Conservation (phyloP, 1,284 basidiomycete species). For the Ganoderma multipileum region DNA sequence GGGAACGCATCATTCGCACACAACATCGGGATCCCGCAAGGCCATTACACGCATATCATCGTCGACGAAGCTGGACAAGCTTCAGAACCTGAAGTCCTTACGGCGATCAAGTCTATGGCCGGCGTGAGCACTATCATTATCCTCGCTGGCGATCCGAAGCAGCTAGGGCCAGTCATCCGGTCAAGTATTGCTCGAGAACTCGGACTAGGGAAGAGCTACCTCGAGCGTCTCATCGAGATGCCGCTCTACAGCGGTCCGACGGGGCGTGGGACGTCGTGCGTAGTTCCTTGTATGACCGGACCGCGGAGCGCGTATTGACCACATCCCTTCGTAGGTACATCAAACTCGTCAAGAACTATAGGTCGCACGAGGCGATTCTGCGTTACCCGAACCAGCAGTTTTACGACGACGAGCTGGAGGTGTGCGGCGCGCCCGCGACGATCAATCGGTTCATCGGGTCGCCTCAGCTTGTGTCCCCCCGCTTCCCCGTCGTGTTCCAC, state of each 20-base stretch:
- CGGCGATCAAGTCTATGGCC: slow-evolving; percentile 57
- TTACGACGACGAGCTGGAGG: slow-evolving; percentile 57
- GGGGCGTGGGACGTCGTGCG: slow-evolving; percentile 45
- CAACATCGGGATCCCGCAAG: slow-evolving; percentile 60
- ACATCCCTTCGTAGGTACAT: slow-evolving; percentile 44
- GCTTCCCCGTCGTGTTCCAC: slow-evolving; percentile 57
- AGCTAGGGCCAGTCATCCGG: slow-evolving; percentile 62
- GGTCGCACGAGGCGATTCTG: slow-evolving; percentile 63
- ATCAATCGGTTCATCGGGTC: slow-evolving; percentile 42
- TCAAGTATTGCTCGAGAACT: slow-evolving; percentile 52
- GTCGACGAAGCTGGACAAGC: slow-evolving; percentile 73
- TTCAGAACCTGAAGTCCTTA: slow-evolving; percentile 62
- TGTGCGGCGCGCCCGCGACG: slow-evolving; percentile 46
- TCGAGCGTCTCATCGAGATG: slow-evolving; percentile 57
- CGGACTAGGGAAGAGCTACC: slow-evolving; percentile 57
- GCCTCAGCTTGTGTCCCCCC: slow-evolving; percentile 31
- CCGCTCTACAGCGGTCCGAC: slow-evolving; percentile 46
- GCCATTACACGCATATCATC: slow-evolving; percentile 70
- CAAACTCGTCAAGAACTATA: slow-evolving; percentile 61
- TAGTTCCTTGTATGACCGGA: neutral
- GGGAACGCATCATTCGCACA: slow-evolving; percentile 62
- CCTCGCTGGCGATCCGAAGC: slow-evolving; percentile 64
- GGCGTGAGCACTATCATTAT: slow-evolving; percentile 51
- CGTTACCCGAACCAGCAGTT: slow-evolving; percentile 64
- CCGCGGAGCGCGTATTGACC: neutral